phyloP scores from a whole-genome alignment of 495 filamentous ascomycete genomes.

The Delitschia confertaspora region DNA sequence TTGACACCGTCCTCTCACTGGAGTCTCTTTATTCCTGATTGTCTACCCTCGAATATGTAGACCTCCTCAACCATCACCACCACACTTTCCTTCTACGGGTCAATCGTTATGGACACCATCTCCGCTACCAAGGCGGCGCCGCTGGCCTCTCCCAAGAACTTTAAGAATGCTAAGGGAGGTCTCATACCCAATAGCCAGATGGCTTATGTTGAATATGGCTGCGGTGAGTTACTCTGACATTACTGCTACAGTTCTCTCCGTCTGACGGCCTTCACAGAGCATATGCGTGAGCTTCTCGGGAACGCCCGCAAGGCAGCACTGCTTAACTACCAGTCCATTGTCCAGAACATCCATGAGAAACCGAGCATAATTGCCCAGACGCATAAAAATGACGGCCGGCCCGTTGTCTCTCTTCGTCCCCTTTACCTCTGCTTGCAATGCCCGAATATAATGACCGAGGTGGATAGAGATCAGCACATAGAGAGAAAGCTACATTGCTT shows the following conservation, averaged over 20 bases:
- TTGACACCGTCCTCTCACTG: neutral
- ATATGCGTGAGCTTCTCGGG: conserved; percentile 30
- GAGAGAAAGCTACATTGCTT: conserved; percentile 53
- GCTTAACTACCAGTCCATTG: conserved; percentile 29
- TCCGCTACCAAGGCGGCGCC: conserved; percentile 24
- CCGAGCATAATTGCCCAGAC: conserved; percentile 27
- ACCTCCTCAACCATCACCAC: conserved; percentile 2
- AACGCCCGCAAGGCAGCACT: conserved; percentile 26
- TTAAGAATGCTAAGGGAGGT: conserved; percentile 31
- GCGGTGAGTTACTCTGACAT: conserved; percentile 22
- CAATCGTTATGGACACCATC: conserved; percentile 30
- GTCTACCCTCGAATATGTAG: neutral
- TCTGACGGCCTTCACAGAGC: conserved; percentile 26
- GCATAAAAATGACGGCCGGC: conserved; percentile 28
- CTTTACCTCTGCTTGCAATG: conserved; percentile 63
- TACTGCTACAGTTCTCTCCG: neutral
- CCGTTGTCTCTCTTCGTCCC: conserved; percentile 44
- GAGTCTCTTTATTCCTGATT: neutral
- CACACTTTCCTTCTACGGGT: neutral
- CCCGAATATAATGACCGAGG: conserved; percentile 46
- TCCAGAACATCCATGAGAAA: conserved; percentile 28
- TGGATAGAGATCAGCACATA: conserved; percentile 49
- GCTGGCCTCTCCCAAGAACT: conserved; percentile 33
- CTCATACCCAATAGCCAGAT: conserved; percentile 20
- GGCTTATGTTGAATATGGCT: conserved; percentile 24